phyloP scores from a whole-genome alignment of 2,329 filamentous ascomycete species.

The Trichoderma simmonsii region DNA sequence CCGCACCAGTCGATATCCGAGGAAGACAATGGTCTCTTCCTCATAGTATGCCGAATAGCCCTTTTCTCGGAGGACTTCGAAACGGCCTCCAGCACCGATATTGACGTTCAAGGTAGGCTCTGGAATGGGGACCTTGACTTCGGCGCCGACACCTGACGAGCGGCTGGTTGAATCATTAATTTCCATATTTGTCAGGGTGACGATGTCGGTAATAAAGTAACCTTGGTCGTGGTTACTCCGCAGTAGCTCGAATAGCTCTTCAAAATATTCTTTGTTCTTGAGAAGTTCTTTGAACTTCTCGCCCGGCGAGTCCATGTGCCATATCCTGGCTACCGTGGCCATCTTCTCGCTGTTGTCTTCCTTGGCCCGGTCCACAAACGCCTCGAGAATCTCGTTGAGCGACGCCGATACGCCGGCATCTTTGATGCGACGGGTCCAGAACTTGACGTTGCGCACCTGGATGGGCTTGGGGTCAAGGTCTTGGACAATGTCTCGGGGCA shows the following conservation, averaged over 20 bases:
- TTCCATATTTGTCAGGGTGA: slow-evolving; percentile 29
- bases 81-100: slow-evolving; percentile 21
- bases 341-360: slow-evolving; percentile 23
- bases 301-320: slow-evolving; percentile 31
- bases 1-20: slow-evolving; percentile 28
- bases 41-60: slow-evolving; percentile 27
- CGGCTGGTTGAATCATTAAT: slow-evolving; percentile 20
- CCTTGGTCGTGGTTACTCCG: slow-evolving; percentile 24
- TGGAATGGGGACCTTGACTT: slow-evolving; percentile 22
- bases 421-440: slow-evolving; percentile 29
- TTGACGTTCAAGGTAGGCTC: slow-evolving; percentile 24
- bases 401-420: slow-evolving; percentile 26
- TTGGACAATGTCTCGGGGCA: slow-evolving; percentile 26
- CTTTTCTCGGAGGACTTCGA: slow-evolving; percentile 25
- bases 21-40: slow-evolving; percentile 30
- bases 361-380: slow-evolving; percentile 26
- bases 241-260: slow-evolving; percentile 29
- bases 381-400: slow-evolving; percentile 28
- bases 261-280: slow-evolving; percentile 27
- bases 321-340: slow-evolving; percentile 29
- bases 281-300: slow-evolving; percentile 31
- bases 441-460: slow-evolving; percentile 28
- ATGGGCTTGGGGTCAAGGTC: slow-evolving; percentile 29
- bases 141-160: slow-evolving; percentile 18
- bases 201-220: slow-evolving; percentile 31